Evolutionary conservation across 768 basidiomycete species (phyloP).

Genomic region (Lyophyllum atratum): DNA sequence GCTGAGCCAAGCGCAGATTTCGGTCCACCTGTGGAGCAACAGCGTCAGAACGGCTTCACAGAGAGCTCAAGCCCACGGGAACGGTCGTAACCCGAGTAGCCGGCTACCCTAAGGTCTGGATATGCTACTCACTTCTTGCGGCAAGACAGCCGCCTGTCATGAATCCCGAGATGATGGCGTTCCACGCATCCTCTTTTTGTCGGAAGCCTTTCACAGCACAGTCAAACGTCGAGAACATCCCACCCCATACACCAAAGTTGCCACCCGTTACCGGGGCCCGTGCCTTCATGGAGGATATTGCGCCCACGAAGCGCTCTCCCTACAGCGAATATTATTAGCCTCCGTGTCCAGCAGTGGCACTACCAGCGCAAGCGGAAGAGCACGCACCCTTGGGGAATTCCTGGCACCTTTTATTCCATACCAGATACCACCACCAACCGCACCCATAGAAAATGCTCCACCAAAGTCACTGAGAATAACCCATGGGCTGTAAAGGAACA

Average conservation of each 20-base stretch:
- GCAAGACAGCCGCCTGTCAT: constrained; percentile 97
- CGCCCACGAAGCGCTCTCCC: constrained; percentile 95
- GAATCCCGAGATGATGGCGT: constrained; percentile 97
- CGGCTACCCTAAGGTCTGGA: too few relatives aligned
- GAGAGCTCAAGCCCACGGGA: neutral
- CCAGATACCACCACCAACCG: constrained; percentile 97
- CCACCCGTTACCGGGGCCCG: constrained; percentile 98
- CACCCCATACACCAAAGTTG: constrained; percentile 95
- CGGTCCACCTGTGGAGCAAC: constrained; percentile 72
- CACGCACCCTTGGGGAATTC: constrained; percentile 87
- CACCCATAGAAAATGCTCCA: constrained; percentile 97
- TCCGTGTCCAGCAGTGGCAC: constrained; percentile 4
- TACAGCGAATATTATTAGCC: constrained; percentile 28
- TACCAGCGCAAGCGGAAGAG: neutral
- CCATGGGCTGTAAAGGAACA: constrained; percentile 72
- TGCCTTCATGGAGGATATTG: constrained; percentile 95
- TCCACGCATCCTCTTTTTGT: constrained; percentile 99
- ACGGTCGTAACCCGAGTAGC: neutral
- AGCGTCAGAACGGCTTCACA: constrained; percentile 5
- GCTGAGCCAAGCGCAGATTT: constrained; percentile 90
- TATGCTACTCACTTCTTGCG: constrained; percentile 86
- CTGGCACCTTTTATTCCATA: constrained; percentile 97
- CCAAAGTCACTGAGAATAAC: constrained; percentile 98
- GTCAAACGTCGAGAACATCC: constrained; percentile 98
- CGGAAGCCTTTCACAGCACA: constrained; percentile 96